These are phyloP conservation scores for Fraxinus greggii DNA, from an alignment of 305 asterid genomes.

Conservation along the genomic window DNA sequence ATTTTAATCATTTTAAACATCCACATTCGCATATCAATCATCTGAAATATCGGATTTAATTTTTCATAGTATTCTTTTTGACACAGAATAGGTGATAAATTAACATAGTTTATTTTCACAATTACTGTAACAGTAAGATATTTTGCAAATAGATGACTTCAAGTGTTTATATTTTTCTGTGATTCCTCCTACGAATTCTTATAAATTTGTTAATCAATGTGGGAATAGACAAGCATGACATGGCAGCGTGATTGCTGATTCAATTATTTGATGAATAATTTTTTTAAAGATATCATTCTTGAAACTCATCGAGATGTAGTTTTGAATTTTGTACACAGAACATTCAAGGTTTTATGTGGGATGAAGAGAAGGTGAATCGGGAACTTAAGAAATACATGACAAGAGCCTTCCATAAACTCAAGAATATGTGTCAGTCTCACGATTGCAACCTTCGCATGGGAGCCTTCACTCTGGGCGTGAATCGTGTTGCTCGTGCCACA, in stretches of 20 bases:
- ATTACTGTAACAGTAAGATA: background rate
- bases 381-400: slow-evolving; percentile 87
- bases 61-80: background rate
- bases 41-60: background rate
- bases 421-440: slow-evolving; percentile 62
- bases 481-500: slow-evolving; percentile 89
- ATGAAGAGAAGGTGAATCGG: slow-evolving; percentile 73
- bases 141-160: background rate
- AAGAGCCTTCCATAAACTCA: slow-evolving; percentile 67
- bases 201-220: background rate
- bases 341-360: slow-evolving; percentile 96
- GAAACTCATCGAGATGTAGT: background rate
- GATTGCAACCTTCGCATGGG: slow-evolving; percentile 93
- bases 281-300: background rate
- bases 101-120: background rate
- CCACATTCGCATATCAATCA: background rate
- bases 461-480: slow-evolving; percentile 80
- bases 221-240: background rate
- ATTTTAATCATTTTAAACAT: background rate
- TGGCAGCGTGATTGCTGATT: background rate
- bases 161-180: background rate
- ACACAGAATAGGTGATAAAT: background rate
- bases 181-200: background rate
- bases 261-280: background rate
- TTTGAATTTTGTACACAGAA: slow-evolving; percentile 45